Conservation (phyloP, 1,284 basidiomycete genomes). For the Trametes hirsuta region DNA sequence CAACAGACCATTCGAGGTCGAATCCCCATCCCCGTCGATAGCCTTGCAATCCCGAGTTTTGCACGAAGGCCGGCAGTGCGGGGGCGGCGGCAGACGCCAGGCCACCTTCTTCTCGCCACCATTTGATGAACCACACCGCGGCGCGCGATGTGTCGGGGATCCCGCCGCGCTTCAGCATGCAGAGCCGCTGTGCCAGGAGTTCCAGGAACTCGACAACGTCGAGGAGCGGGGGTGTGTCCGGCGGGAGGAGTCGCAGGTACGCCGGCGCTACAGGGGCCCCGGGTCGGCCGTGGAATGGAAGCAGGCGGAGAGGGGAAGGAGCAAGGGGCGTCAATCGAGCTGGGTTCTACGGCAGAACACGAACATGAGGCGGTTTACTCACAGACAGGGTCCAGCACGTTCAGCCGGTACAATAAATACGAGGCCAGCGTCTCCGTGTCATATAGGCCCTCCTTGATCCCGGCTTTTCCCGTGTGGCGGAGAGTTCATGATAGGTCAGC, state of each 20-base stretch:
- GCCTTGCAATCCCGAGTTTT: constrained; percentile 6
- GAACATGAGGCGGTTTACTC: constrained; percentile 34
- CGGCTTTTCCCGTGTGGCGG: constrained; percentile 55
- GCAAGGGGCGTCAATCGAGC: constrained; percentile 11
- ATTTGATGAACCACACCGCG: constrained; percentile 78
- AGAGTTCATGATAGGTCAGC: constrained; percentile 16
- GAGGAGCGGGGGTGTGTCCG: constrained; percentile 55
- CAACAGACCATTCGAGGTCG: constrained; percentile 71
- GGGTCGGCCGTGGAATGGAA: constrained; percentile 6
- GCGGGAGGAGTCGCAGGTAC: constrained; percentile 67
- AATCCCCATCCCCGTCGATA: constrained; percentile 73
- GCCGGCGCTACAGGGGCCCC: constrained; percentile 53
- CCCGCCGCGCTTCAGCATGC: constrained; percentile 82
- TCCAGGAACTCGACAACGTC: constrained; percentile 70
- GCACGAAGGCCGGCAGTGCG: constrained; percentile 16
- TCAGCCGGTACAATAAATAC: constrained; percentile 89
- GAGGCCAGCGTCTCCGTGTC: constrained; percentile 84
- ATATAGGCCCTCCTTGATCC: constrained; percentile 93
- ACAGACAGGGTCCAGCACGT: constrained; percentile 76
- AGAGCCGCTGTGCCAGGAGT: constrained; percentile 71
- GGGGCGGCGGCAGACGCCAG: constrained; percentile 40
- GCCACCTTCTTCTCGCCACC: constrained; percentile 83
- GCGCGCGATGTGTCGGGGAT: constrained; percentile 71
- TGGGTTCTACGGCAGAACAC: constrained; percentile 9
- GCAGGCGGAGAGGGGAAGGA: not conserved